Conservation (phyloP, 2,329 filamentous ascomycete species). For the Botrytis pseudocinerea region DNA sequence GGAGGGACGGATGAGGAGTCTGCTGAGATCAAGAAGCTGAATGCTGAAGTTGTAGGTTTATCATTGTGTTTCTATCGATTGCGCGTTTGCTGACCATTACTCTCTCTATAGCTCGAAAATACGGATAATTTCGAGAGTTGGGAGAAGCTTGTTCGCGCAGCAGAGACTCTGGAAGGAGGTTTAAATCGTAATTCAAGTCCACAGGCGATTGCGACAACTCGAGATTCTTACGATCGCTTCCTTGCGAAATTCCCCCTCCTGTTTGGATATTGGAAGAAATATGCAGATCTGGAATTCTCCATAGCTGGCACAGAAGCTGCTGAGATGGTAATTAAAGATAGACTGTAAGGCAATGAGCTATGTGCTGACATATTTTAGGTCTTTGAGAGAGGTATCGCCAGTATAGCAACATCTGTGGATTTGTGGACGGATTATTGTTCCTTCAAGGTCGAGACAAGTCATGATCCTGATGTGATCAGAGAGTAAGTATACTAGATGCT, state of each 20-base stretch:
- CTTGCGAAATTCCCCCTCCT: constrained; percentile 92
- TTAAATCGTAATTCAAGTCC: constrained; percentile 96
- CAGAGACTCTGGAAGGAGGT: constrained; percentile 84
- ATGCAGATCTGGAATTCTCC: constrained; percentile 95
- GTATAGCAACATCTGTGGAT: constrained; percentile 90
- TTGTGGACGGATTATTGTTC: constrained; percentile 96
- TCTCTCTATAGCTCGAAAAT: constrained; percentile 49
- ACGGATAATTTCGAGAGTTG: constrained; percentile 91
- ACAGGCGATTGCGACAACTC: constrained; percentile 82
- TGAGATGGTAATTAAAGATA: constrained; percentile 71
- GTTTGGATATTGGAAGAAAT: constrained; percentile 99
- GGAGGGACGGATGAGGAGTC: constrained; percentile 79
- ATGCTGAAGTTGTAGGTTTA: constrained; percentile 71
- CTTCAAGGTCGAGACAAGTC: constrained; percentile 97
- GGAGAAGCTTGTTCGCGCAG: constrained; percentile 86
- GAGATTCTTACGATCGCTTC: constrained; percentile 88
- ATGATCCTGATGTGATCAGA: constrained; percentile 93
- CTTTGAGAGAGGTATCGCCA: constrained; percentile 92
- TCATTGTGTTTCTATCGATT: neutral
- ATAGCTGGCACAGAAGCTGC: constrained; percentile 96
- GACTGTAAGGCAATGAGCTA: constrained; percentile 1
- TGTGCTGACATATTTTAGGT: constrained; percentile 57
- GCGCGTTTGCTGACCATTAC: constrained; percentile 26
- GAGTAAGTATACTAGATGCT: constrained; percentile 87
- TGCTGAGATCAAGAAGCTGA: constrained; percentile 76